These are phyloP conservation scores for Candida sanyaensis DNA, from an alignment of 1,139 yeast species.

Conservation along the genomic window DNA sequence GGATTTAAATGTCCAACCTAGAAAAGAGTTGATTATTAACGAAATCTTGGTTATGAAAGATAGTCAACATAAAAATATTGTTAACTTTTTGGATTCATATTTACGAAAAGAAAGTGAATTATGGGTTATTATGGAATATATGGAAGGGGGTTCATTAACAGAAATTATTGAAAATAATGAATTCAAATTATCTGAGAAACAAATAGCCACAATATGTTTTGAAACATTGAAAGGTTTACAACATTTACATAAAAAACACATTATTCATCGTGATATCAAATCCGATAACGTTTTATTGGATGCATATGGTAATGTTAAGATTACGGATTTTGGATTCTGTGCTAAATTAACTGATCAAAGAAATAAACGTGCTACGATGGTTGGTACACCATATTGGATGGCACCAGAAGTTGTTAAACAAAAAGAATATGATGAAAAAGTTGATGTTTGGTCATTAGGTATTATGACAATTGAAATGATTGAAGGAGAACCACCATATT, in stretches of 20 bases:
- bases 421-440: constrained; percentile 95
- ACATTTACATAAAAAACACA: constrained; percentile 90
- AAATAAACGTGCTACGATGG: constrained; percentile 92
- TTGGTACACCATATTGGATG: constrained; percentile 99
- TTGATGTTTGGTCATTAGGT: constrained; percentile 96
- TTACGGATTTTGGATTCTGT: constrained; percentile 91
- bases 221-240: constrained; percentile 86
- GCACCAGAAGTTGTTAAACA: constrained; percentile 97
- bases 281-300: constrained; percentile 88
- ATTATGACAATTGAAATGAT: constrained; percentile 98
- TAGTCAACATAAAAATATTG: constrained; percentile 48
- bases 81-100: constrained; percentile 48
- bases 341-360: constrained; percentile 91
- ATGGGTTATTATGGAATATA: constrained; percentile 95
- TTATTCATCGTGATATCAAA: constrained; percentile 94
- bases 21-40: constrained; percentile 83
- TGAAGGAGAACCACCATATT: constrained; percentile 97
- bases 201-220: constrained; percentile 93
- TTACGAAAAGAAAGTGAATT: constrained; percentile 47
- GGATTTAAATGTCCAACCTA: constrained; percentile 90
- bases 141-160: constrained; percentile 81
- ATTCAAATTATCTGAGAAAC: constrained; percentile 83
- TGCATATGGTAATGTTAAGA: constrained; percentile 82
- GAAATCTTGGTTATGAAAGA: constrained; percentile 54
- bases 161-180: constrained; percentile 88